Conservation (phyloP, 139 green algal species). For the Haematococcus lacustris region DNA sequence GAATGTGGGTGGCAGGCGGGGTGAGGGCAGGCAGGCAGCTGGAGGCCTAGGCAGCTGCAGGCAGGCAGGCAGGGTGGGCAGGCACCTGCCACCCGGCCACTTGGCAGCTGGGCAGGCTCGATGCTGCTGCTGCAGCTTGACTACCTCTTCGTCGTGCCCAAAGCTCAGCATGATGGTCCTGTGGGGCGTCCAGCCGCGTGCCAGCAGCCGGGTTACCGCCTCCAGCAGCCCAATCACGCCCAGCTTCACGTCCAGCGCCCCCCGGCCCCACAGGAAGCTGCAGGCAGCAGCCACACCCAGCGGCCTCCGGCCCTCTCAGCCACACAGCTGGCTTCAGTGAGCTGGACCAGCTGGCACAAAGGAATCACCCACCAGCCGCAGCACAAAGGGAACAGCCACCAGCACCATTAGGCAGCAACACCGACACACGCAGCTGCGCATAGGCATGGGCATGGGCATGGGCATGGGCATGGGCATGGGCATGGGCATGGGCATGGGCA, state of each 20-base stretch:
- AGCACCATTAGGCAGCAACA: not conserved
- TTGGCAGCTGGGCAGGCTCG: no score
- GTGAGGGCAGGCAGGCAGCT: no score
- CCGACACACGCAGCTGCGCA: not conserved
- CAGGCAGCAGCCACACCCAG: not conserved
- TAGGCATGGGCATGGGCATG: not conserved
- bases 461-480: not conserved
- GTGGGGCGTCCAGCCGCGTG: not conserved
- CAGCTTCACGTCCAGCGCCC: constrained; percentile 64
- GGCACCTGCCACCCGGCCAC: no score
- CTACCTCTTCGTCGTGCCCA: constrained; percentile 76
- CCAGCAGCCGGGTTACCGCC: constrained; percentile 47
- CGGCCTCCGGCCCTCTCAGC: not conserved
- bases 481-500: not conserved
- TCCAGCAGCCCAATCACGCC: constrained; percentile 54
- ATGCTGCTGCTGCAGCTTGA: no score
- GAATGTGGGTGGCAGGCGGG: no score
- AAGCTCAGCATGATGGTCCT: constrained; percentile 60
- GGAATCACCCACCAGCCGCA: not conserved
- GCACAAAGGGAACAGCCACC: not conserved
- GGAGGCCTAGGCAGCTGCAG: no score
- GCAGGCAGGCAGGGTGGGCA: no score
- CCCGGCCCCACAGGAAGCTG: constrained; percentile 65
- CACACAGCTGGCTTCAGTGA: not conserved
- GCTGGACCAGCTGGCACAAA: not conserved